phyloP scores from a whole-genome alignment of 192 early-diverging fungal genomes.

The Umbelopsis vinacea region DNA sequence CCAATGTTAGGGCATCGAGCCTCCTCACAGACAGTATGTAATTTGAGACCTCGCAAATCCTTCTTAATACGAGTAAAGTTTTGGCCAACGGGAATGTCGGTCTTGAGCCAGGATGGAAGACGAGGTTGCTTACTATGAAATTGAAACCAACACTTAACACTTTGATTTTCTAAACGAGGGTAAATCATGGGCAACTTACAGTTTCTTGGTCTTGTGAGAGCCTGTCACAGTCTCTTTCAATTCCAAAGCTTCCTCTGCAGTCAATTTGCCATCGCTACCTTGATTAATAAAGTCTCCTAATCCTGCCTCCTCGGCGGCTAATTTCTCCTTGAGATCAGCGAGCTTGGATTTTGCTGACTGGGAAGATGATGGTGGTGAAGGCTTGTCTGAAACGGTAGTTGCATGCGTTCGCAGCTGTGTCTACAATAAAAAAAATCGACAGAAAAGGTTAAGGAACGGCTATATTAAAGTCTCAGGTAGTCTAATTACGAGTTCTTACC shows the following conservation, averaged over 20 bases:
- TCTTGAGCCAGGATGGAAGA: constrained; percentile 95
- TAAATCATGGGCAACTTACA: neutral
- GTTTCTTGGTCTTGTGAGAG: constrained; percentile 41
- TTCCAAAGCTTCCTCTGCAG: constrained; percentile 63
- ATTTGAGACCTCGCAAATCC: constrained; percentile 91
- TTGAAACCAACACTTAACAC: neutral
- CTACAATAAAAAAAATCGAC: neutral
- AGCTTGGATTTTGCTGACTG: constrained; percentile 45
- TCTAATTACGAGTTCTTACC: neutral
- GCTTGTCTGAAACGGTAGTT: constrained; percentile 9
- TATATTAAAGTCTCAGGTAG: neutral
- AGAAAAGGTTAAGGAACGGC: neutral
- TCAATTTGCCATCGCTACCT: constrained; percentile 51
- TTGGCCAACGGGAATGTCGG: constrained; percentile 82
- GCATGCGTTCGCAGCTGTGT: constrained; percentile 5
- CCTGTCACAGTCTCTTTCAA: constrained; percentile 53
- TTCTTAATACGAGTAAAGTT: constrained; percentile 85
- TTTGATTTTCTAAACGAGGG: neutral
- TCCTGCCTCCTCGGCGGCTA: constrained; percentile 47
- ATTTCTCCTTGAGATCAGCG: constrained; percentile 40
- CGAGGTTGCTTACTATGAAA: constrained; percentile 54
- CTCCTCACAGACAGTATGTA: constrained; percentile 98
- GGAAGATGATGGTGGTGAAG: constrained; percentile 6
- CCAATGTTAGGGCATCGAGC: constrained; percentile 98
- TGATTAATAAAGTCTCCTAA: constrained; percentile 63